Evolutionary conservation across 1,139 yeast genomes (phyloP).

Genomic region (Groenewaldozyma sp.): DNA sequence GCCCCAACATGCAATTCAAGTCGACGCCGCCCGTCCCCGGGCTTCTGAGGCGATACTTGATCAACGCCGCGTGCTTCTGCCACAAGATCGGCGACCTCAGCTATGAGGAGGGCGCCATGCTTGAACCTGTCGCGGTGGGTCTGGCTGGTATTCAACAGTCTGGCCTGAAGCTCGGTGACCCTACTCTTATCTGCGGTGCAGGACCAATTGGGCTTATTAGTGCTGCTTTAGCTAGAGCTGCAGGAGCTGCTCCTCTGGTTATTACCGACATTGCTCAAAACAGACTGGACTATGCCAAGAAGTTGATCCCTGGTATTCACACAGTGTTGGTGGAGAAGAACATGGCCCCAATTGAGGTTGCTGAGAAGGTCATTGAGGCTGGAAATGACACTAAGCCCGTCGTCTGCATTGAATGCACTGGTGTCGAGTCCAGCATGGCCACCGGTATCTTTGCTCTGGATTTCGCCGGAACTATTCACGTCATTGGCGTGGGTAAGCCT

Average conservation of each 20-base stretch:
- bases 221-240: conserved; percentile 71
- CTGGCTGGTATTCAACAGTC: conserved; percentile 73
- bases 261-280: conserved; percentile 41
- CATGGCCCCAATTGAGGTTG: conserved; percentile 26
- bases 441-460: conserved; percentile 50
- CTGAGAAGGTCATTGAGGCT: conserved; percentile 33
- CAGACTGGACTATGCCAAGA: conserved; percentile 19
- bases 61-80: conserved; percentile 74
- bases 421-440: conserved; percentile 57
- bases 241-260: conserved; percentile 67
- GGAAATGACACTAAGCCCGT: conserved; percentile 46
- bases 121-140: conserved; percentile 83
- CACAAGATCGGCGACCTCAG: conserved; percentile 72
- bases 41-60: conserved; percentile 61
- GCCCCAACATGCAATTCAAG: conserved; percentile 79
- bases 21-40: conserved; percentile 75
- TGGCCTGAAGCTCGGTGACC: conserved; percentile 60
- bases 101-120: conserved; percentile 79
- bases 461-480: conserved; percentile 60
- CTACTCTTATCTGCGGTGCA: conserved; percentile 77
- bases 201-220: conserved; percentile 86
- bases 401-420: conserved; percentile 63
- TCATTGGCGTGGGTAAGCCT: conserved; percentile 69
- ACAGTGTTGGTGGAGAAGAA: conserved; percentile 20
- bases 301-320: conserved; percentile 27